These are phyloP conservation scores for Lasiosphaeria hispida DNA, from an alignment of 495 filamentous ascomycete species.

Conservation along the genomic window DNA sequence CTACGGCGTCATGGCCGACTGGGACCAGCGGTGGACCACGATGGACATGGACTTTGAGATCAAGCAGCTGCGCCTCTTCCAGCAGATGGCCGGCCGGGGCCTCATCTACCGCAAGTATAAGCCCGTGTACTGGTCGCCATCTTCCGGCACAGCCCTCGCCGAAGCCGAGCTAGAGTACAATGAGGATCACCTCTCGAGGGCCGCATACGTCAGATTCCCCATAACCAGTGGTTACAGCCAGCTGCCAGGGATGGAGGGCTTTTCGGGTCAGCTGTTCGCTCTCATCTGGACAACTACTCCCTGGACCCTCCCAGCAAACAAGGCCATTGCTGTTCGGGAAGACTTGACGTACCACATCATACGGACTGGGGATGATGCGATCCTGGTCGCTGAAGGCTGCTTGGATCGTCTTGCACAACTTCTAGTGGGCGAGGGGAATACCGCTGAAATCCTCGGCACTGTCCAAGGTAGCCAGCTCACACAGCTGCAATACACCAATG, in stretches of 20 bases:
- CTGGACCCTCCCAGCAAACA: conserved; percentile 94
- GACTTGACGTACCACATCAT: conserved; percentile 73
- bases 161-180: conserved; percentile 97
- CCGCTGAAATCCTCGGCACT: conserved; percentile 50
- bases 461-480: conserved; percentile 66
- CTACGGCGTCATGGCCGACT: conserved; percentile 92
- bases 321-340: conserved; percentile 74
- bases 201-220: conserved; percentile 80
- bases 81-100: conserved; percentile 76
- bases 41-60: conserved; percentile 89
- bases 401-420: conserved; percentile 46
- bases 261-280: conserved; percentile 54
- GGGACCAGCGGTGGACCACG: conserved; percentile 87
- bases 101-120: conserved; percentile 86
- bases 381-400: conserved; percentile 61
- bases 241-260: conserved; percentile 32
- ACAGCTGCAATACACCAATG: conserved; percentile 63
- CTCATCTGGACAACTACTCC: conserved; percentile 98
- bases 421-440: conserved; percentile 23
- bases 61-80: conserved; percentile 80
- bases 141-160: conserved; percentile 83
- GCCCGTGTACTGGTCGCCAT: conserved; percentile 96
- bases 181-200: conserved; percentile 73
- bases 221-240: conserved; percentile 51
- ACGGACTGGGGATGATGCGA: conserved; percentile 50